Conservation (phyloP, 176 grass and related monocot species). For the Bromus sterilis region DNA sequence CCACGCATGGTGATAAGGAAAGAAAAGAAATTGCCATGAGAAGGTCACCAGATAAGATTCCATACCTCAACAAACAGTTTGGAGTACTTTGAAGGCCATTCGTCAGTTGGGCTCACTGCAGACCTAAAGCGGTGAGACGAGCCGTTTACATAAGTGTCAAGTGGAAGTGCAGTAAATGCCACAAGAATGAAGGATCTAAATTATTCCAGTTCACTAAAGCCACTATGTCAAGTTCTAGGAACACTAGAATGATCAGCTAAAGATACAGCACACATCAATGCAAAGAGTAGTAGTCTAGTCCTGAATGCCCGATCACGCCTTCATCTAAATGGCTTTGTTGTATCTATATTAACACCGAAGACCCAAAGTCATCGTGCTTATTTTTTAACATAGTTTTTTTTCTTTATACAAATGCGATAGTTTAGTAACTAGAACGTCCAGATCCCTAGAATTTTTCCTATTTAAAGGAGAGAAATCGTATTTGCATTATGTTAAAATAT, state of each 20-base stretch:
- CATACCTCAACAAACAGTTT: constrained; percentile 57
- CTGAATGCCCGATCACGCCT: neutral
- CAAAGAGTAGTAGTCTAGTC: neutral
- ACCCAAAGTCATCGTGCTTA: neutral
- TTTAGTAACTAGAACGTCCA: no score
- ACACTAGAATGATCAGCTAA: neutral
- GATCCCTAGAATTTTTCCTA: no score
- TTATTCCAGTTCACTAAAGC: neutral
- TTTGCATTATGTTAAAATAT: no score
- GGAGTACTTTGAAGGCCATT: constrained; percentile 78
- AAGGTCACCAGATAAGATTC: neutral
- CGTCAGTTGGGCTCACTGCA: constrained; percentile 51
- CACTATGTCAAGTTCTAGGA: neutral
- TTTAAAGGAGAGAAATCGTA: no score
- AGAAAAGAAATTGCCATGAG: neutral
- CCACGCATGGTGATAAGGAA: neutral
- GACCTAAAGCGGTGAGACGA: no score
- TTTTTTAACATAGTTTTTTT: neutral
- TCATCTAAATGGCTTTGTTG: neutral
- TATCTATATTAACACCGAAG: neutral
- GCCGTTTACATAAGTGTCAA: no score
- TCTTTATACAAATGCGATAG: neutral
- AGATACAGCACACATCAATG: neutral
- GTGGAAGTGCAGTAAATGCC: no score
- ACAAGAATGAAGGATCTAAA: neutral